These are phyloP conservation scores for Arthrobotrys entomopaga DNA, from an alignment of 2,329 filamentous ascomycete species.

Conservation along the genomic window DNA sequence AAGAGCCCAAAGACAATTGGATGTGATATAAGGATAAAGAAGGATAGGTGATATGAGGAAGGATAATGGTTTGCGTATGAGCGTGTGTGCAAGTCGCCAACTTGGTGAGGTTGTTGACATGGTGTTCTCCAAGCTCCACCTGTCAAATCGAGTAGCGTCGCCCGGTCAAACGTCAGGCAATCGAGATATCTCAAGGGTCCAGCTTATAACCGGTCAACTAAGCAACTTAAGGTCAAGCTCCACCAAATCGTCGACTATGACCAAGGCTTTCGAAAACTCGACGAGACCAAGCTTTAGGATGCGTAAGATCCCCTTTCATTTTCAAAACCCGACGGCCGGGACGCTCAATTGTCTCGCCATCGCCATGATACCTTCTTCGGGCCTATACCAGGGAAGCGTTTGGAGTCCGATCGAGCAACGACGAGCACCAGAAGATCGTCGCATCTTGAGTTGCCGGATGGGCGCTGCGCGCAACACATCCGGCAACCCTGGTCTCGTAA, in stretches of 20 bases:
- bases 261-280: too few species aligned
- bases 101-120: slow-evolving; percentile 49
- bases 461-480: slow-evolving; percentile 17
- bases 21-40: slow-evolving; percentile 23
- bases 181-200: too few species aligned
- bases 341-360: too few species aligned
- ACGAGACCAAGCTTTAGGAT: too few species aligned
- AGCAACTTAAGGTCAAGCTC: too few species aligned
- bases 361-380: too few species aligned
- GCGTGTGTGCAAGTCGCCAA: slow-evolving; percentile 6
- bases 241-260: too few species aligned
- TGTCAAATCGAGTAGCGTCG: slow-evolving; percentile 32
- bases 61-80: background rate
- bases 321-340: too few species aligned
- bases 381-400: too few species aligned
- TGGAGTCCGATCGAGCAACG: background rate
- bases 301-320: too few species aligned
- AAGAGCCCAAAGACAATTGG: slow-evolving; percentile 17
- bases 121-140: slow-evolving; percentile 54
- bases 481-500: too few species aligned
- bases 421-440: slow-evolving; percentile 5
- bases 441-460: slow-evolving; percentile 12
- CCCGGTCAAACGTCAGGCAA: slow-evolving; percentile 35
- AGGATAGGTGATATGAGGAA: slow-evolving; percentile 17
- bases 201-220: too few species aligned